phyloP scores from a whole-genome alignment of 2,329 filamentous ascomycete species.

The Colletotrichum endophyticum region DNA sequence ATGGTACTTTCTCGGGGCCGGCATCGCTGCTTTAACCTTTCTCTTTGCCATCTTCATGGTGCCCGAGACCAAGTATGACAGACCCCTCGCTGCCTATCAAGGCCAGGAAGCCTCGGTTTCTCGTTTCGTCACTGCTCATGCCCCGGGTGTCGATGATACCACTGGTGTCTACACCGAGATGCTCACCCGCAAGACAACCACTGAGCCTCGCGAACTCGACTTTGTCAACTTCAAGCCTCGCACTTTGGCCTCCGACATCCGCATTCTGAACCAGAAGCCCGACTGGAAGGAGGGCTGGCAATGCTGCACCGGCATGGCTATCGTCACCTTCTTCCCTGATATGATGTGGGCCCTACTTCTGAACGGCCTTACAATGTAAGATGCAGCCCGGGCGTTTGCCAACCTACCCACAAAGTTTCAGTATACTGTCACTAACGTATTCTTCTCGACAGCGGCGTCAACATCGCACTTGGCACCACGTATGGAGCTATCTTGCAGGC shows the following conservation, averaged over 20 bases:
- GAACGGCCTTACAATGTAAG: slow-evolving; percentile 27
- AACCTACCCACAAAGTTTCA: neutral
- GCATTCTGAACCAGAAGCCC: slow-evolving; percentile 40
- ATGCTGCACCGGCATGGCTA: slow-evolving; percentile 29
- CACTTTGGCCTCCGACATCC: slow-evolving; percentile 37
- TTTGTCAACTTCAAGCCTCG: slow-evolving; percentile 37
- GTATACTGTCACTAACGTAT: slow-evolving; percentile 25
- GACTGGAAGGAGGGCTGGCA: slow-evolving; percentile 37
- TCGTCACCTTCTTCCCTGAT: slow-evolving; percentile 42
- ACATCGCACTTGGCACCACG: slow-evolving; percentile 46
- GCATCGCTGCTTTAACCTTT: slow-evolving; percentile 35
- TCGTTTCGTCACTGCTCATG: slow-evolving; percentile 14
- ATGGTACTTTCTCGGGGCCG: slow-evolving; percentile 47
- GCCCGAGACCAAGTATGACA: slow-evolving; percentile 47
- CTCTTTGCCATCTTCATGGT: slow-evolving; percentile 41
- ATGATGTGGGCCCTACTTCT: slow-evolving; percentile 44
- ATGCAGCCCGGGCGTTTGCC: neutral
- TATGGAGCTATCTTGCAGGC: slow-evolving; percentile 39
- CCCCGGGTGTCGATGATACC: slow-evolving; percentile 22
- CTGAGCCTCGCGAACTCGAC: slow-evolving; percentile 32
- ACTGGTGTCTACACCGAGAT: slow-evolving; percentile 18
- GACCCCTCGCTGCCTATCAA: slow-evolving; percentile 39
- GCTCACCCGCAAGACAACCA: slow-evolving; percentile 3
- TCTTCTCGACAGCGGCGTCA: slow-evolving; percentile 38
- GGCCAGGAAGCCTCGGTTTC: slow-evolving; percentile 25